phyloP scores from a whole-genome alignment of 2,329 filamentous ascomycete genomes.

The Colletotrichum tanaceti region DNA sequence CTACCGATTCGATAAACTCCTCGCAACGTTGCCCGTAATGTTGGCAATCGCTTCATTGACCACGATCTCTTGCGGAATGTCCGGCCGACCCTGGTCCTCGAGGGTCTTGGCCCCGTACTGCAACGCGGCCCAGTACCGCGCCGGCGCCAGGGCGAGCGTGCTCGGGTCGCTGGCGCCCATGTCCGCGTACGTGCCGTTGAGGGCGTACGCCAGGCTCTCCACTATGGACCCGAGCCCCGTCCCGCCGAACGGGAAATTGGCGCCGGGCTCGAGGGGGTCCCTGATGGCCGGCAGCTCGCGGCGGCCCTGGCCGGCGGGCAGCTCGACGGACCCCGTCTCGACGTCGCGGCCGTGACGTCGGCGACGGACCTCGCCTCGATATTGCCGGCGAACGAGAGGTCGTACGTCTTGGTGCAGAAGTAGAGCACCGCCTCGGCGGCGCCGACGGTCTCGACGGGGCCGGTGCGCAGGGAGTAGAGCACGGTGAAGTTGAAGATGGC shows the following conservation, averaged over 20 bases:
- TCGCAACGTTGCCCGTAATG: constrained; percentile 18
- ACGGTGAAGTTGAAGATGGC: constrained; percentile 30
- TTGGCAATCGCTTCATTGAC: constrained; percentile 6
- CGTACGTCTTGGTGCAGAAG: constrained; percentile 39
- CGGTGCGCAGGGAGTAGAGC: constrained; percentile 1
- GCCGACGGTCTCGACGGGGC: not conserved
- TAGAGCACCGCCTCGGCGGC: constrained; percentile 39
- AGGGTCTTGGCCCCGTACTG: constrained; percentile 4
- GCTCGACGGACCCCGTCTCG: constrained; percentile 14
- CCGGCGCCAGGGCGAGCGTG: constrained; percentile 7
- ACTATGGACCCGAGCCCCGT: not conserved
- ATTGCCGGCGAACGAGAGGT: constrained; percentile 22
- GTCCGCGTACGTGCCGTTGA: constrained; percentile 11
- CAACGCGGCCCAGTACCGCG: constrained; percentile 2
- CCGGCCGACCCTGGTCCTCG: not conserved
- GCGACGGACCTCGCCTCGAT: constrained; percentile 11
- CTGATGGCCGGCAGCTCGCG: constrained; percentile 12
- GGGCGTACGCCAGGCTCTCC: not conserved
- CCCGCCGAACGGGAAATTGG: not conserved
- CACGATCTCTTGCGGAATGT: not conserved
- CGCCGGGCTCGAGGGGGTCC: not conserved
- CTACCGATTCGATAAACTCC: constrained; percentile 9
- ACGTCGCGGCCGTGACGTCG: not conserved
- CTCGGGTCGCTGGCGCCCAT: not conserved
- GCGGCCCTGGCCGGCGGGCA: constrained; percentile 4